Base-by-base conservation (phyloP, 345 rosid species). In the Aquilaria yunnanensis region DNA sequence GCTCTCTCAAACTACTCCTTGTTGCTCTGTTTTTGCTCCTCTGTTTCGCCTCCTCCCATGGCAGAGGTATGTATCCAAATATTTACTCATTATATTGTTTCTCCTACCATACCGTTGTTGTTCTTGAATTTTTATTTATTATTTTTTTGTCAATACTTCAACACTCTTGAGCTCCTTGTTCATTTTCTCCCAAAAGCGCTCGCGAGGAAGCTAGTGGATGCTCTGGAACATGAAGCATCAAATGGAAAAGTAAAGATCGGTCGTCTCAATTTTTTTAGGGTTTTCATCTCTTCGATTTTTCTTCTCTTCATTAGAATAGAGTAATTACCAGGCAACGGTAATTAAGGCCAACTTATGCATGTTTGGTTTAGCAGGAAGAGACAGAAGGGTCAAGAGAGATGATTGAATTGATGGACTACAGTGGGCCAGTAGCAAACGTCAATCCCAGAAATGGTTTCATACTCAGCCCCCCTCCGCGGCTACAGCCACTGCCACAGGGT, bases 391-490 rank as follows among this genome's bases (percentile, higher is more conserved):
- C 76, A 54, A 72, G 81, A 63, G 54, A 57, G 76, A 45, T 66
- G 70, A 61, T 69, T 57, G 87, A 73, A 47, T 13, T 66, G 66
- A 54, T 71, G 79, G 90, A 82, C 59, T 85, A 85, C 59, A 43
- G 68, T 53, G 78, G 67, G 12, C 79, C 90, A 11, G 68, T 64
- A 53, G 73, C 87, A 16, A 85, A 82, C 68, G 62, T 64, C 1
- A 85, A 80, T 72, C 80, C 85, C 34, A 82, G 46, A 74, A 63
- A 78, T 59, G 84, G 80, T 12, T 74, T 30, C 61, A 8, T 70
- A 4, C 37, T 71, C 4, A 60, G 32, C 51, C 87, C 87, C 67
- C 69, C 87, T 55, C 81, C 83, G 16, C 74, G 8, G 2, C 43
- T 4, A 5, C 43, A 37, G 43, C 43, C 43, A 37, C 43, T 5